Evolutionary conservation across 2,329 filamentous ascomycete species (phyloP), one percentile per base, ranked within the genome.

Genomic region (Fusarium succisae): DNA sequence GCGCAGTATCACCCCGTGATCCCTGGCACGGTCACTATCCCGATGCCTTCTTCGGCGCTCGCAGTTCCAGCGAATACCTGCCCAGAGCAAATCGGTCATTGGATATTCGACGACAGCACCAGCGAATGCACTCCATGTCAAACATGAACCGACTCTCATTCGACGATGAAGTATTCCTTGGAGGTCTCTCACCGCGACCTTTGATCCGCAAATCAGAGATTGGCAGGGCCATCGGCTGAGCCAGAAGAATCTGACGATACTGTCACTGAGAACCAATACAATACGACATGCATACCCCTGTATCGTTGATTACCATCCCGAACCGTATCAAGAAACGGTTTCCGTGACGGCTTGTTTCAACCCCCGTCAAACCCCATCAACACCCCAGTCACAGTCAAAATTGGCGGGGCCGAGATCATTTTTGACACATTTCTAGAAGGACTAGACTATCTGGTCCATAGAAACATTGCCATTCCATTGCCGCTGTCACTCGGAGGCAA

Each of bases 141-240:
- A 82, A 83, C 22, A 84, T 85, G 48, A 84, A 84, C 7, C 81
- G 84, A 69, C 71, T 85, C 30, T 86, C 85, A 15, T 83, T 86
- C 35, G 85, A 86, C 12, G 85, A 89, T 8, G 86, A 88, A 14
- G 75, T 82, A 44, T 80, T 82, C 24, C 70, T 85, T 13, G 85
- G 82, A 10, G 87, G 85, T 6, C 78, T 89, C 10, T 87, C 87
- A 26, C 87, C 88, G 5, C 84, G 86, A 14, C 87, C 87, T 18
- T 78, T 84, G 35, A 80, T 87, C 57, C 83, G 83, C 63, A 80
- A 83, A 63, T 84, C 83, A 17, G 84, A 86, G 53, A 90, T 89
- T 79, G 88, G 88, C 11, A 83, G 86, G 35, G 88, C 88, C 7
- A 86, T 90, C 60, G 87, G 87, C n/a, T 90, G 83, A 87, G 65